These are phyloP conservation scores for Suhomyces panamericanus DNA, from an alignment of 1,139 yeast genomes.

Conservation along the genomic window DNA sequence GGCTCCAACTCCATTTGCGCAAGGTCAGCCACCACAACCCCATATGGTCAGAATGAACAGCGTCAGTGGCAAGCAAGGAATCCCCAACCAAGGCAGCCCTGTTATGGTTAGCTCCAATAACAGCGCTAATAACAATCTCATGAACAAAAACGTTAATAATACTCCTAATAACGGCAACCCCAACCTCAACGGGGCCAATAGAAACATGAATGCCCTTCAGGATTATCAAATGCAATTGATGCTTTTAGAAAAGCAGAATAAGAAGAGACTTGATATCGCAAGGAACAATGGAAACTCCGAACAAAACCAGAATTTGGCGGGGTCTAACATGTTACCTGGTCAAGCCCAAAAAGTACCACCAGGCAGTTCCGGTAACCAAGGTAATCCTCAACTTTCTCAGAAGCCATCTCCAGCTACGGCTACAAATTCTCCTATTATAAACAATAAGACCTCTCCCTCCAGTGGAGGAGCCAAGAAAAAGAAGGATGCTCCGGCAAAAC, in stretches of 20 bases:
- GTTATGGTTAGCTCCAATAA: constrained; percentile 12
- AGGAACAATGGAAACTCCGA: constrained; percentile 34
- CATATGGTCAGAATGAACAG: constrained; percentile 19
- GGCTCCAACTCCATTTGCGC: constrained; percentile 9
- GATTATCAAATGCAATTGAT: constrained; percentile 78
- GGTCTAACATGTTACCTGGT: constrained; percentile 27
- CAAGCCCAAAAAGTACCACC: constrained; percentile 14
- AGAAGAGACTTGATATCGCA: constrained; percentile 57
- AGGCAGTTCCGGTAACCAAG: constrained; percentile 1
- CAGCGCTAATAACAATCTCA: constrained; percentile 9
- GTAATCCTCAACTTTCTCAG: constrained; percentile 12
- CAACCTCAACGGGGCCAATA: constrained; percentile 14
- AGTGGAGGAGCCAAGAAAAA: constrained; percentile 21
- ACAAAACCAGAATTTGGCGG: constrained; percentile 11
- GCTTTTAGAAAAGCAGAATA: constrained; percentile 70
- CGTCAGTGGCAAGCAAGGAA: constrained; percentile 12
- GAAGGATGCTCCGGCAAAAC: constrained; percentile 32
- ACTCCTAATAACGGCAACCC: constrained; percentile 9
- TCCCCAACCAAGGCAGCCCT: constrained; percentile 13
- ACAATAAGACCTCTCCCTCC: constrained; percentile 40
- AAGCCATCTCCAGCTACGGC: constrained; percentile 32
- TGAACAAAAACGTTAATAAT: constrained; percentile 4
- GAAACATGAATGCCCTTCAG: constrained; percentile 52
- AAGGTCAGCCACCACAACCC: constrained; percentile 17
- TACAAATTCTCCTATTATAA: constrained; percentile 33